A percentile compares a stretch with the other conserved stretches of the same genome.
Conservation (phyloP, 495 filamentous ascomycete species). For the Penicillium mononematosum region DNA sequence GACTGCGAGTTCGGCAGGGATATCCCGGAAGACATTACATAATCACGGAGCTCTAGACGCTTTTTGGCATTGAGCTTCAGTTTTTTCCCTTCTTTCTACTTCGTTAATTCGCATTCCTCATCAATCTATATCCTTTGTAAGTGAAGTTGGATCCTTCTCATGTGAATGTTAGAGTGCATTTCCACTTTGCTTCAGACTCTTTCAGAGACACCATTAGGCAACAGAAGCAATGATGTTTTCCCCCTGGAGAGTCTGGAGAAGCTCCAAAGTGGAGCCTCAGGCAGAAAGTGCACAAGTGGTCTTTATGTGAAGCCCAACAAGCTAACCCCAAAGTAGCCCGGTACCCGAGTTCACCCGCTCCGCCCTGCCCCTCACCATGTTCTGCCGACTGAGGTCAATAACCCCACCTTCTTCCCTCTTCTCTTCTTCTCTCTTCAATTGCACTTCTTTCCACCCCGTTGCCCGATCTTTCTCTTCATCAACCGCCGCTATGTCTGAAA, state of each 20-base stretch:
- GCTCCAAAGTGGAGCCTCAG: constrained; percentile 10
- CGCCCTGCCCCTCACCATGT: constrained; percentile 51
- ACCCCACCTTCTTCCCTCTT: constrained; percentile 50
- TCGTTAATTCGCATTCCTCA: constrained; percentile 12
- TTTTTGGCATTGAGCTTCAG: constrained; percentile 28
- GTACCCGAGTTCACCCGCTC: constrained; percentile 32
- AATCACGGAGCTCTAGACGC: constrained; percentile 22
- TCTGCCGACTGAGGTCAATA: constrained; percentile 50
- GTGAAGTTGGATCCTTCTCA: constrained; percentile 6
- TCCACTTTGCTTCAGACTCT: not conserved
- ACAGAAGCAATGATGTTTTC: not conserved
- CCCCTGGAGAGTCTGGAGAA: constrained; percentile 13
- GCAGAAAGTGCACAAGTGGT: constrained; percentile 23
- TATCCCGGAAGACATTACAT: constrained; percentile 17
- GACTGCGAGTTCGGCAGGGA: constrained; percentile 9
- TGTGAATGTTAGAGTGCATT: not conserved
- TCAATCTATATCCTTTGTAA: constrained; percentile 25
- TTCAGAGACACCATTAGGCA: not conserved
- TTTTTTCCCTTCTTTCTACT: constrained; percentile 27
- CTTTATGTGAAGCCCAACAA: constrained; percentile 19
- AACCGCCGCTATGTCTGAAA: constrained; percentile 57
- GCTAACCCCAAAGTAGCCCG: constrained; percentile 31
- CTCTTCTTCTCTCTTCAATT: constrained; percentile 49
- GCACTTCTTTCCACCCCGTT: constrained; percentile 40
- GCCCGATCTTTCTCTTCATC: constrained; percentile 60